These are phyloP conservation scores for Kodamaea arcana DNA, from an alignment of 1,139 yeast genomes.

Conservation along the genomic window DNA sequence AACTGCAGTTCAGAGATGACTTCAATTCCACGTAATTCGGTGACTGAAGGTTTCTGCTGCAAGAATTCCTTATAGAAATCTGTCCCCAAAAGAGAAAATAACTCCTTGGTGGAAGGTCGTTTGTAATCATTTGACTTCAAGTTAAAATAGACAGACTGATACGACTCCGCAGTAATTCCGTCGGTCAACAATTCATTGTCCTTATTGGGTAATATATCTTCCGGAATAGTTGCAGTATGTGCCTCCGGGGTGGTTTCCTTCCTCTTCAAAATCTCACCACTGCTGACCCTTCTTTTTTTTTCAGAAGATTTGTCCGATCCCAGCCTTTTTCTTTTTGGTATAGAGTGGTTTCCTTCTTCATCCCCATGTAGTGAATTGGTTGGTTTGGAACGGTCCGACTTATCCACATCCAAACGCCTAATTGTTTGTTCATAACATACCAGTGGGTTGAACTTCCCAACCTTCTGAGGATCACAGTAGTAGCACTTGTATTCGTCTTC, in stretches of 20 bases:
- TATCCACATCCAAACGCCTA: slow-evolving; percentile 23
- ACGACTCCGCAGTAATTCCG: slow-evolving; percentile 44
- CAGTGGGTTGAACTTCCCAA: slow-evolving; percentile 50
- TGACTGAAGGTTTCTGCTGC: slow-evolving; percentile 5
- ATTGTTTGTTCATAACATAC: slow-evolving; percentile 31
- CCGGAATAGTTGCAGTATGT: slow-evolving; percentile 8
- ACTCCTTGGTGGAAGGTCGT: slow-evolving; percentile 30
- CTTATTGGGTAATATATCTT: slow-evolving; percentile 29
- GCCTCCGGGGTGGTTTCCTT: slow-evolving; percentile 6
- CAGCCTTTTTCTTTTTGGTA: slow-evolving; percentile 23
- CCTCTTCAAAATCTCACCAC: not conserved
- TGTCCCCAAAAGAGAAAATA: slow-evolving; percentile 21
- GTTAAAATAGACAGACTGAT: slow-evolving; percentile 49
- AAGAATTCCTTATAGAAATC: slow-evolving; percentile 14
- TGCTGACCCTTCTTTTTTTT: slow-evolving; percentile 16
- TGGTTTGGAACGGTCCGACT: not conserved
- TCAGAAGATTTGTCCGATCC: slow-evolving; percentile 21
- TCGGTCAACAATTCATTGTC: slow-evolving; percentile 38
- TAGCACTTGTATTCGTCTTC: slow-evolving; percentile 78
- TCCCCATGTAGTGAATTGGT: not conserved
- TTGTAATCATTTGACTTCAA: slow-evolving; percentile 47
- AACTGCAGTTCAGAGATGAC: slow-evolving; percentile 26
- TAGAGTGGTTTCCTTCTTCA: slow-evolving; percentile 1
- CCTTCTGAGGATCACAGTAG: slow-evolving; percentile 57
- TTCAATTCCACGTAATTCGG: slow-evolving; percentile 14